phyloP scores from a whole-genome alignment of 805 yeast species.

The Teunomyces tritomae region DNA sequence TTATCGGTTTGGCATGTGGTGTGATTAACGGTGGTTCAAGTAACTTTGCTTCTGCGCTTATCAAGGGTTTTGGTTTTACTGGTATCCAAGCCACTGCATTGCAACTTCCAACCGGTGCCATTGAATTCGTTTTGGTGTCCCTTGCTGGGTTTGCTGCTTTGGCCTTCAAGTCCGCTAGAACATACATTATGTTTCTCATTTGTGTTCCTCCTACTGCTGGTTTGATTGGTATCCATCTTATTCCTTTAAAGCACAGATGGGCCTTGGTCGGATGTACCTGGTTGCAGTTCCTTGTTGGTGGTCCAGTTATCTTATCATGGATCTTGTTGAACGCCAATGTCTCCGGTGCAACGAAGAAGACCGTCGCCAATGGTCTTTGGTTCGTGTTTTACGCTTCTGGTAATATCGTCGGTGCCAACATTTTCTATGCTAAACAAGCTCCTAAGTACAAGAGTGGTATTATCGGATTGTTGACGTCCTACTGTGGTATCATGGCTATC shows the following conservation, averaged over 20 bases:
- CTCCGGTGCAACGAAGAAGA: slow-evolving; percentile 23
- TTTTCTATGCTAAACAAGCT: slow-evolving; percentile 20
- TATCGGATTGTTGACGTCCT: slow-evolving; percentile 21
- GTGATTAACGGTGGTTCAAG: slow-evolving; percentile 29
- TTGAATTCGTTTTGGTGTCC: slow-evolving; percentile 52
- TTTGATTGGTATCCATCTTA: slow-evolving; percentile 21
- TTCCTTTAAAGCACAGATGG: slow-evolving; percentile 19
- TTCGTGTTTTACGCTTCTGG: slow-evolving; percentile 26
- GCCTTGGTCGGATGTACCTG: slow-evolving; percentile 29
- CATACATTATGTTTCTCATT: slow-evolving; percentile 14
- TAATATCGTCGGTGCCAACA: slow-evolving; percentile 26
- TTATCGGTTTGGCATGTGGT: slow-evolving; percentile 28
- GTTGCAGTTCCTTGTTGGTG: slow-evolving; percentile 29
- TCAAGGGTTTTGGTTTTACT: slow-evolving; percentile 51
- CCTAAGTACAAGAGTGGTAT: slow-evolving; percentile 25
- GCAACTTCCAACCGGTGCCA: slow-evolving; percentile 49
- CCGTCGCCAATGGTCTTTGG: slow-evolving; percentile 20
- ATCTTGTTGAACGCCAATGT: slow-evolving; percentile 21
- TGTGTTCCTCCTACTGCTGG: slow-evolving; percentile 24
- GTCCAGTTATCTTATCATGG: slow-evolving; percentile 28
- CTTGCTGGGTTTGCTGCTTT: slow-evolving; percentile 35
- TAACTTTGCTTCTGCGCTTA: slow-evolving; percentile 40
- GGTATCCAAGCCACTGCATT: slow-evolving; percentile 43
- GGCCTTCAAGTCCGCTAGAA: slow-evolving; percentile 16
- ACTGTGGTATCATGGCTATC: slow-evolving; percentile 19